These are phyloP conservation scores for Suillus tomentosus DNA, from an alignment of 768 basidiomycete species.

Conservation along the genomic window DNA sequence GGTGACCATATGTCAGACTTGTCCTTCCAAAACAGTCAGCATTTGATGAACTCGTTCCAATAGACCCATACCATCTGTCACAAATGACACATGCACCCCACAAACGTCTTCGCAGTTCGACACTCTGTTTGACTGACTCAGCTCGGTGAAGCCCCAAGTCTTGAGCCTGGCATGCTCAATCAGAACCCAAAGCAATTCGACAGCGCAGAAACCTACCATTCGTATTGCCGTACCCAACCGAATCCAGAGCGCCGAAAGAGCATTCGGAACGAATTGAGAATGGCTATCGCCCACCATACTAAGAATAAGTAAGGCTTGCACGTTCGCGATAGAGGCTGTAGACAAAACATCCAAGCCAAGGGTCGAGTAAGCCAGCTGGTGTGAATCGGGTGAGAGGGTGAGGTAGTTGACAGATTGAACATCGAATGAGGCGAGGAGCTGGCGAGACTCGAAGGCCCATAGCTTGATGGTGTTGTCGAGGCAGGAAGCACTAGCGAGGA, in stretches of 20 bases:
- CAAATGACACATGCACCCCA: constrained; percentile 96
- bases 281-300: constrained; percentile 91
- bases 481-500: constrained; percentile 11
- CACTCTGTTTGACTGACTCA: constrained; percentile 78
- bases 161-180: constrained; percentile 67
- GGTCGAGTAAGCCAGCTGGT: neutral
- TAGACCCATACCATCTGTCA: constrained; percentile 76
- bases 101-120: constrained; percentile 85
- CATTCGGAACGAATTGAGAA: constrained; percentile 84
- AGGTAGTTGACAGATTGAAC: neutral
- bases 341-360: constrained; percentile 69
- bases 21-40: constrained; percentile 50
- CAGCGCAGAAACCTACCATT: constrained; percentile 62
- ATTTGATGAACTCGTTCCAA: constrained; percentile 8
- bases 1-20: constrained; percentile 88
- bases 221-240: constrained; percentile 87
- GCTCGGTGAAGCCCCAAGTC: constrained; percentile 95
- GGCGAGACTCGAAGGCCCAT: constrained; percentile 14
- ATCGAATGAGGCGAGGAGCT: neutral
- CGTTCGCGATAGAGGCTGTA: constrained; percentile 81
- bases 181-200: constrained; percentile 15
- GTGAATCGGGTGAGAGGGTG: neutral
- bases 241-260: constrained; percentile 84
- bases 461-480: constrained; percentile 14
- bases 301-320: constrained; percentile 84